These are phyloP conservation scores for Xylariaceae sp. DNA, from an alignment of 2,329 filamentous ascomycete species.

Conservation along the genomic window DNA sequence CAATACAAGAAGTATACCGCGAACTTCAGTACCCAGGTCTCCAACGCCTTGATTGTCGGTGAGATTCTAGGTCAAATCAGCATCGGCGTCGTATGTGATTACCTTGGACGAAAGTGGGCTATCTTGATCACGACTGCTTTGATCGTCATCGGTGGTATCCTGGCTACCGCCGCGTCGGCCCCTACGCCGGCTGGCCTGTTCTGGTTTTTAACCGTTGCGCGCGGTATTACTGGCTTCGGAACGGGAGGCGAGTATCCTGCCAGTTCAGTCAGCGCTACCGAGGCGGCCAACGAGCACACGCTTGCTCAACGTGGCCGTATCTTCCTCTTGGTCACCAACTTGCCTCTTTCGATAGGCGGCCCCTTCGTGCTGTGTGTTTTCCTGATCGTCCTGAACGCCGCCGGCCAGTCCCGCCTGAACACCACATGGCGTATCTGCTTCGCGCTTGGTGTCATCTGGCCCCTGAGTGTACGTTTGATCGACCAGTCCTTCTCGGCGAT, in stretches of 20 bases:
- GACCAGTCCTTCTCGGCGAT: too few relatives aligned
- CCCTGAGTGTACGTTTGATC: slow-evolving; percentile 2
- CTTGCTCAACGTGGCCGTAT: slow-evolving; percentile 7
- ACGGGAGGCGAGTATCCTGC: slow-evolving; percentile 15
- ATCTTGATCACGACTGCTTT: slow-evolving; percentile 12
- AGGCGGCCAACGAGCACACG: slow-evolving; percentile 10
- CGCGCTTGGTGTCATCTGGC: slow-evolving; percentile 11
- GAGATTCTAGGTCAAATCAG: slow-evolving; percentile 11
- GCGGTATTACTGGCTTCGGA: slow-evolving; percentile 9
- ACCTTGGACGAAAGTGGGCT: slow-evolving; percentile 13
- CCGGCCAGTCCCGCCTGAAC: slow-evolving; percentile 6
- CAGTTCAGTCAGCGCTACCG: slow-evolving; percentile 12
- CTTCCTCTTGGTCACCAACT: slow-evolving; percentile 12
- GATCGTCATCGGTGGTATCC: slow-evolving; percentile 12
- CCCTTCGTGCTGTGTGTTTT: slow-evolving; percentile 10
- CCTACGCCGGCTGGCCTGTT: slow-evolving; percentile 10
- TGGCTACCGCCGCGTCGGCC: slow-evolving; percentile 11
- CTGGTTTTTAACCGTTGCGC: slow-evolving; percentile 12
- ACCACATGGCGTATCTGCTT: slow-evolving; percentile 10
- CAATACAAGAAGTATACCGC: slow-evolving; percentile 11
- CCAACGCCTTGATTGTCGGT: slow-evolving; percentile 15
- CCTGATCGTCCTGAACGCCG: slow-evolving; percentile 5
- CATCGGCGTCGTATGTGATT: slow-evolving; percentile 12
- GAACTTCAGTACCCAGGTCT: slow-evolving; percentile 9
- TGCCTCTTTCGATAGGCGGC: slow-evolving; percentile 9